Evolutionary conservation across 2,329 filamentous ascomycete species (phyloP).

Genomic region (Pezicula carpinea): DNA sequence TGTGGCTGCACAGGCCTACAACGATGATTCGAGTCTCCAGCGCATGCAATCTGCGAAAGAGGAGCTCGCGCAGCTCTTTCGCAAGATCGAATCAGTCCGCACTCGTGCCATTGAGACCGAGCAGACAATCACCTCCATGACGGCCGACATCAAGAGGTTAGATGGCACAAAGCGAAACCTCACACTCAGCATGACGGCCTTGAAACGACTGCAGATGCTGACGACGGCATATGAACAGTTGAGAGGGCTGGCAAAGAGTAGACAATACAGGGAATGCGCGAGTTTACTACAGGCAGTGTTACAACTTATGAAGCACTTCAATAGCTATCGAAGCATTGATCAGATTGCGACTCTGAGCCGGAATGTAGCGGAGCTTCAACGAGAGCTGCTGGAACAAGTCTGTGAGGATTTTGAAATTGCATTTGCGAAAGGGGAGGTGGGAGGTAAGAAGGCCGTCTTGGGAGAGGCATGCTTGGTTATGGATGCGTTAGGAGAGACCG

Average conservation of each 20-base stretch:
- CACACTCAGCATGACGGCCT: constrained; percentile 93
- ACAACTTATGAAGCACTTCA: constrained; percentile 98
- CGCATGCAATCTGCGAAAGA: constrained; percentile 88
- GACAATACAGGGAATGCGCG: constrained; percentile 93
- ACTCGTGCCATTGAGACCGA: constrained; percentile 88
- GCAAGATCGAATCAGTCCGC: constrained; percentile 90
- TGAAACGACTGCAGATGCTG: constrained; percentile 97
- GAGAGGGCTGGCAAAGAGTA: constrained; percentile 71
- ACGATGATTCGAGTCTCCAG: constrained; percentile 80
- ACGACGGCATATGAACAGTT: constrained; percentile 99
- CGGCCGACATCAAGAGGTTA: constrained; percentile 94
- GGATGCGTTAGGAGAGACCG: constrained; percentile 88
- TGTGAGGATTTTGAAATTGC: constrained; percentile 97
- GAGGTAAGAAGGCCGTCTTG: constrained; percentile 63
- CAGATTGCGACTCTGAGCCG: constrained; percentile 92
- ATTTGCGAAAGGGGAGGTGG: constrained; percentile 84
- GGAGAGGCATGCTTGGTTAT: constrained; percentile 89
- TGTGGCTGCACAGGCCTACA: constrained; percentile 71
- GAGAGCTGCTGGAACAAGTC: constrained; percentile 92
- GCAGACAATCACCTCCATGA: constrained; percentile 96
- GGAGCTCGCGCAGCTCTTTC: constrained; percentile 85
- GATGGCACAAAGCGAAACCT: constrained; percentile 96
- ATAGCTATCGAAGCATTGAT: constrained; percentile 94
- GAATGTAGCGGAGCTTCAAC: constrained; percentile 88
- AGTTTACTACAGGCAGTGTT: constrained; percentile 91